Base-by-base conservation (phyloP, 1,139 yeast species). In the Suhomyces maxii region DNA sequence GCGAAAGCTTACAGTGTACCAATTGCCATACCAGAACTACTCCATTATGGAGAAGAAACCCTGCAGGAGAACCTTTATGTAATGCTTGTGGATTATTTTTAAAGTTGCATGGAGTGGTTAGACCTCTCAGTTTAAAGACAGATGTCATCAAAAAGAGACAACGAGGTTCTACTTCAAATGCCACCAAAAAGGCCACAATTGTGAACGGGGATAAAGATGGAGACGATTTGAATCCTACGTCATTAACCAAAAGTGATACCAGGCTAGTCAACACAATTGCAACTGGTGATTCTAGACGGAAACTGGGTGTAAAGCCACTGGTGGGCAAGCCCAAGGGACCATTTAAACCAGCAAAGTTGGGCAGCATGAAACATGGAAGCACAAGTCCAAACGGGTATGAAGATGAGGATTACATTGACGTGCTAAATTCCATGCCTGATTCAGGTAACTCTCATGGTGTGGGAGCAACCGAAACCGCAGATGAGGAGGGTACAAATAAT, bases 81-180 rank as follows among this genome's bases (percentile, higher is more conserved):
- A 63, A 63, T 45, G 67, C 67, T 8, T 63, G 67, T 47, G 67
- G 67, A 1, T 53, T 63, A 36, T 63, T 62, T 34, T 53, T 62
- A 47, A 63, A 63, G 47, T 49, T 63, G 12, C 67, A 63, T 35
- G 67, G 67, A 9, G 62, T 62, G 6, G 64, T 60, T 26, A 45
- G 67, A n/a, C 67, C 67, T 11, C 55, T 62, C 26, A 59, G 64
- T 37, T 53, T 63, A 46, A 63, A 63, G 38, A 63, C 67, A 1
- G 67, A 63, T 39, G 65, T 63, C 7, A 62, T 63, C 45, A 62
- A 63, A 40, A 63, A 62, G 50, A 52, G 68, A 31, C 68, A 63
- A 39, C 54, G 68, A 28, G 64, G 66, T 1, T 51, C 57, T 26
- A 39, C 42, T 36, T 40, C 42, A n/a, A 47, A 45, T 13, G 40